A percentile compares a stretch with the other conserved stretches of the same genome.
Conservation (phyloP, 257 asterid genomes). For the Rauvolfia tetraphylla region DNA sequence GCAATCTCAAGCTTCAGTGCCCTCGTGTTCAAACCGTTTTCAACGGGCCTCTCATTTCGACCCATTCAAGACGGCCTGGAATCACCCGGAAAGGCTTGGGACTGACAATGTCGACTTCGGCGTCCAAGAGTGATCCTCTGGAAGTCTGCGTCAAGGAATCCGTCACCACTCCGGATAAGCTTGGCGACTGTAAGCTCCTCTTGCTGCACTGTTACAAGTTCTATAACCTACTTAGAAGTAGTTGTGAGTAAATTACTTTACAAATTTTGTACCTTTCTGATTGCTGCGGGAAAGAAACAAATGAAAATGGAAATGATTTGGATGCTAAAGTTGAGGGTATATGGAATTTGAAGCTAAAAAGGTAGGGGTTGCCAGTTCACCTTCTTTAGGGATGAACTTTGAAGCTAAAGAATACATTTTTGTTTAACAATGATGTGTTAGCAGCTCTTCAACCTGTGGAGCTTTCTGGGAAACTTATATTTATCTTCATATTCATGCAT, state of each 20-base stretch:
- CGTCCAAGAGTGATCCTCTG: conserved; percentile 37
- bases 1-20: conserved; percentile 18
- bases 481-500: not conserved
- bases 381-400: not conserved
- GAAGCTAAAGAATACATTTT: not conserved
- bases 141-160: conserved; percentile 81
- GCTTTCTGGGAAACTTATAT: not conserved
- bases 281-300: not conserved
- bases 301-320: not conserved
- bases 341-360: not conserved
- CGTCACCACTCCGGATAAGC: conserved; percentile 59
- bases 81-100: conserved; percentile 24
- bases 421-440: not conserved
- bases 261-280: not conserved
- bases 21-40: conserved; percentile 27
- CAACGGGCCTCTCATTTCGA: conserved; percentile 16
- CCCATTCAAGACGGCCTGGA: conserved; percentile 16
- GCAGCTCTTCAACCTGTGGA: not conserved
- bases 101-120: conserved; percentile 42
- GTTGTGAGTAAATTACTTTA: not conserved
- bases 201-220: not conserved
- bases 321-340: not conserved
- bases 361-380: not conserved
- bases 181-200: conserved; percentile 80
- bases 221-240: not conserved